phyloP scores from a whole-genome alignment of 306 rosid genomes.

The Betula pendula region DNA sequence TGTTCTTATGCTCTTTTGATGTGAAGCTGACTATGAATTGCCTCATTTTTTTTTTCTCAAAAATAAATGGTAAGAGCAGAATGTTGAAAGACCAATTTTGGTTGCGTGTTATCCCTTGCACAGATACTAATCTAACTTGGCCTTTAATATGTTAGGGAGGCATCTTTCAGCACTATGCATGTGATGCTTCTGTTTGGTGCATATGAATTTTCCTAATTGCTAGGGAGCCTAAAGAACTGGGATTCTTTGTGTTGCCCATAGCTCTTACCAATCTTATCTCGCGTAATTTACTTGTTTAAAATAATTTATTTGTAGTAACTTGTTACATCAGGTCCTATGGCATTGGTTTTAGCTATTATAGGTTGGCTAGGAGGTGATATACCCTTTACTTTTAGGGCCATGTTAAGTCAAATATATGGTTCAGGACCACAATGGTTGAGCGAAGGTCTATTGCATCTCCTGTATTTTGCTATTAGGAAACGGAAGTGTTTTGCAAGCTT shows the following conservation, averaged over 20 bases:
- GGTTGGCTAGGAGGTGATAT: neutral
- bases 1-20: neutral
- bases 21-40: neutral
- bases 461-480: neutral
- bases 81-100: neutral
- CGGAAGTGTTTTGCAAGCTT: neutral
- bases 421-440: neutral
- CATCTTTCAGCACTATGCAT: neutral
- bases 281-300: neutral
- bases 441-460: neutral
- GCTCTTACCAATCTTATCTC: neutral
- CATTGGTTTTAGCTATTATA: neutral
- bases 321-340: neutral
- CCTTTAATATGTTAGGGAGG: neutral
- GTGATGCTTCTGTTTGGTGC: neutral
- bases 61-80: neutral
- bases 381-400: neutral
- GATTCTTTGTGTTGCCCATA: neutral
- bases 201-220: neutral
- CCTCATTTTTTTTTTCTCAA: neutral
- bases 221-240: neutral
- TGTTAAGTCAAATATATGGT: neutral
- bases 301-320: neutral
- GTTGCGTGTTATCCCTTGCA: neutral
- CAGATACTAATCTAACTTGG: neutral